These are phyloP conservation scores for Rhizophagus prolifer DNA, from an alignment of 192 early-diverging fungal species.

Conservation along the genomic window DNA sequence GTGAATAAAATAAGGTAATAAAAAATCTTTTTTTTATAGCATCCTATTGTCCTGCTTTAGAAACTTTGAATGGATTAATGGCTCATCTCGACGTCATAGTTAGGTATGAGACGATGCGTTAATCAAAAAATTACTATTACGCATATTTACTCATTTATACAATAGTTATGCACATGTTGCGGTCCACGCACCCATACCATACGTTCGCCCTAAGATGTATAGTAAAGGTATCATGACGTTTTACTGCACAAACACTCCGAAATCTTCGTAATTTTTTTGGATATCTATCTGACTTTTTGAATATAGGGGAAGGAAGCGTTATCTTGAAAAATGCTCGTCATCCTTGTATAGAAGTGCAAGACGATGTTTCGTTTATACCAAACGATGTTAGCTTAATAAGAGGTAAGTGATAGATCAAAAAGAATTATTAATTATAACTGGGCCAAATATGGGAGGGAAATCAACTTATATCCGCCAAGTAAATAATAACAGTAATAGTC, in stretches of 20 bases:
- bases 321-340: conserved; percentile 74
- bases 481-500: conserved; percentile 5
- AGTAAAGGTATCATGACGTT: conserved; percentile 41
- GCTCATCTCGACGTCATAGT: conserved; percentile 87
- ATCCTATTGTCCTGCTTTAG: conserved; percentile 80
- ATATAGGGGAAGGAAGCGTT: conserved; percentile 63
- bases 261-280: not conserved
- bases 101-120: conserved; percentile 46
- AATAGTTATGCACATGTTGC: conserved; percentile 83
- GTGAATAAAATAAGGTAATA: not conserved
- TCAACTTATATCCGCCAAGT: conserved; percentile 95
- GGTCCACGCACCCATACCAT: conserved; percentile 79
- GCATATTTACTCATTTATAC: not conserved
- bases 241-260: not conserved
- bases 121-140: not conserved
- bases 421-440: conserved; percentile 90
- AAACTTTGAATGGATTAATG: conserved; percentile 70
- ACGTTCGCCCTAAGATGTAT: conserved; percentile 72
- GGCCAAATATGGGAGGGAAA: conserved; percentile 99
- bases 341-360: conserved; percentile 92
- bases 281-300: not conserved
- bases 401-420: conserved; percentile 55
- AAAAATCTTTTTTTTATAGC: conserved; percentile 35
- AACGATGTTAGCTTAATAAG: conserved; percentile 81
- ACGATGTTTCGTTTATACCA: conserved; percentile 89